Percentiles rank a stretch among this genome's conserved stretches.
Conservation (phyloP, 1,139 yeast species). For the Kluyveromyces sp. region DNA sequence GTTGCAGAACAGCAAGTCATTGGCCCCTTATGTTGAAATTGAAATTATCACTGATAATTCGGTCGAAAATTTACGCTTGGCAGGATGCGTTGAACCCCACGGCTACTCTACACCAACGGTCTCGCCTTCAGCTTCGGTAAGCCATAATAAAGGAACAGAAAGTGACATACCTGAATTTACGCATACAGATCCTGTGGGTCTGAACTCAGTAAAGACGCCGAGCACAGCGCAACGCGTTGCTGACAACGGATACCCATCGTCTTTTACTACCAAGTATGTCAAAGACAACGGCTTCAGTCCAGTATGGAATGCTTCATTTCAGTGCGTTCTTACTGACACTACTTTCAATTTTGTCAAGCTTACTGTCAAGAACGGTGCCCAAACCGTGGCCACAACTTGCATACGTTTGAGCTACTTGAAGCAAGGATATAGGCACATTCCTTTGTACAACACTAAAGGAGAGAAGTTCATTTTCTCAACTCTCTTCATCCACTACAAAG, state of each 20-base stretch:
- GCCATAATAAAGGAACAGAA: neutral
- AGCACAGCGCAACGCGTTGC: neutral
- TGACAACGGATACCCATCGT: neutral
- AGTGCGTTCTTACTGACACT: slow-evolving; percentile 39
- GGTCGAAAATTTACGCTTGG: slow-evolving; percentile 39
- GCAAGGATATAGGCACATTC: slow-evolving; percentile 75
- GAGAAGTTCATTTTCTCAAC: slow-evolving; percentile 78
- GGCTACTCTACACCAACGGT: neutral
- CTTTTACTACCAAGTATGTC: slow-evolving; percentile 12
- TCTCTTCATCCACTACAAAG: slow-evolving; percentile 43
- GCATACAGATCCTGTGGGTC: too few species aligned
- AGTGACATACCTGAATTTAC: too few species aligned
- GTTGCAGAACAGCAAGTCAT: slow-evolving; percentile 33
- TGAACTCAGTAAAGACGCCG: neutral
- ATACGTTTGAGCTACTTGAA: slow-evolving; percentile 51
- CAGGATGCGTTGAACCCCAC: slow-evolving; percentile 15
- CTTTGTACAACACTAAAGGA: slow-evolving; percentile 68
- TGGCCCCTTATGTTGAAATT: slow-evolving; percentile 24
- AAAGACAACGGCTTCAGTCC: slow-evolving; percentile 77
- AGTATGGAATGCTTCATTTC: slow-evolving; percentile 56
- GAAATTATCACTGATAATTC: slow-evolving; percentile 23
- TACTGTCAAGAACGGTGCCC: slow-evolving; percentile 38
- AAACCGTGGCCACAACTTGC: slow-evolving; percentile 52
- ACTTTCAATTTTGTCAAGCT: slow-evolving; percentile 49
- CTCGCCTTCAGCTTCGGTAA: neutral